Base-by-base conservation (phyloP, 2,329 filamentous ascomycete genomes). In the Diplodia mutila region DNA sequence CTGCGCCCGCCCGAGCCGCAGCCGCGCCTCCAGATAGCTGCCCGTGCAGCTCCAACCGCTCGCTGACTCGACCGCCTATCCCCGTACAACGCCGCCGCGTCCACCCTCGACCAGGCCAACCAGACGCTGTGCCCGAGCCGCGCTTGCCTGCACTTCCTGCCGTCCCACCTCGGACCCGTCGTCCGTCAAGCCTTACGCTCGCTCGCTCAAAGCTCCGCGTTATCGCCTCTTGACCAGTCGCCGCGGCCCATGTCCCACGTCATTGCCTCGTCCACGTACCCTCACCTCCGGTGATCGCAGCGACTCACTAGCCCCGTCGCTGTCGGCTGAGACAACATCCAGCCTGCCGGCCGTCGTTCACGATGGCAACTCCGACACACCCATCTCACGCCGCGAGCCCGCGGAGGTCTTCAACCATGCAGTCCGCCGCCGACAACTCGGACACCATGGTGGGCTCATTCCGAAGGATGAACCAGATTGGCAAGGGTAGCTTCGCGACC, bases 401-500 rank as follows among this genome's bases (percentile, higher is more conserved):
- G 23, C 51, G 57, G 66, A 27, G 49, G 34, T 48, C 66, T 3
- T 63, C 66, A 37, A 67, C 66, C 54, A 57, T 61, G 42, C 64
- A 48, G 39, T 52, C 64, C 46, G 29, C 64, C 39, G 64, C 64
- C 52, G 46, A 57, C 23, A 37, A 61, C 51, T 42, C 57, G 39
- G 66, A 67, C 66, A 63, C 73, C 73, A 77, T 81, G 54, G 85
- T 95, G 74, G 92, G 93, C 72, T 89, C 91, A 75, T 97, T 96
- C 80, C 86, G 87, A 74, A 89, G 94, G 75, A 88, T 93, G 73
- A 89, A 91, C 73, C 92, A 97, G 82, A 97, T 98, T 78, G 95
- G 95, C 71, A 95, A 95, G 82, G 95, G 95, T 70, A 98, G 95
- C 83, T 99, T 98, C 84, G 95, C 95, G 72, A 93, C 93, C 72